Base-by-base conservation (phyloP, 306 rosid species). In the Medicago arabica region DNA sequence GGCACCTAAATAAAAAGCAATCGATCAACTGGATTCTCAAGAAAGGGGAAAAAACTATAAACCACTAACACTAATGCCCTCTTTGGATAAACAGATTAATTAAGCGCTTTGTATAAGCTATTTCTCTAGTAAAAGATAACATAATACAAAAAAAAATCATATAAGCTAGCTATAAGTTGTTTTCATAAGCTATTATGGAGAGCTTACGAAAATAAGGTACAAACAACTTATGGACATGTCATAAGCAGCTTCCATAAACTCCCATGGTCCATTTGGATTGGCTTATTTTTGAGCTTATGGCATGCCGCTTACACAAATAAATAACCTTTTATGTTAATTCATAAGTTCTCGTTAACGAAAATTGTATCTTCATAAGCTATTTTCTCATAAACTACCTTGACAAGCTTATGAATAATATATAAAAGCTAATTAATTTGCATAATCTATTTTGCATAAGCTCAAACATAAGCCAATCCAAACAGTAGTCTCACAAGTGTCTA, bases 1-100 rank as follows among this genome's bases (percentile, higher is more conserved):
- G 97, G 97, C 71, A 95, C 85, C 99, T 92, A 85, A 83, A 83
- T 36, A 46, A 8, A 28, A 82, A 75, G 19, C 69, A 82, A 5
- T 36, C 31, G 66, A 77, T 39, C 74, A 81, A 44, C 57, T 63
- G 34, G 57, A 58, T 67, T 63, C 59, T 62, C 72, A 53, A 31
- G 7, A 46, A 39, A 28, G 10, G n/a, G 3, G 43, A 2, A 13
- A 21, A 18, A 69, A 47, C 47, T 14, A 59, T 50, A 72, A 79
- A 34, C 31, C 49, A 8, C 55, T 55, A 47, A 49, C 69, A 57
- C 36, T 28, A 34, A 59, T n/a, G 5, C 16, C 51, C 6, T 46
- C 2, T 46, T 46, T 13, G 7, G 51, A 46, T 12, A 46, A 46
- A 46, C n/a, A 12, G 5, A 6, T 13, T 44, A 44, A 44, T 13